Evolutionary conservation across 371 early-diverging fungal genomes (phyloP).

Genomic region (Syncephalis fuscata): DNA sequence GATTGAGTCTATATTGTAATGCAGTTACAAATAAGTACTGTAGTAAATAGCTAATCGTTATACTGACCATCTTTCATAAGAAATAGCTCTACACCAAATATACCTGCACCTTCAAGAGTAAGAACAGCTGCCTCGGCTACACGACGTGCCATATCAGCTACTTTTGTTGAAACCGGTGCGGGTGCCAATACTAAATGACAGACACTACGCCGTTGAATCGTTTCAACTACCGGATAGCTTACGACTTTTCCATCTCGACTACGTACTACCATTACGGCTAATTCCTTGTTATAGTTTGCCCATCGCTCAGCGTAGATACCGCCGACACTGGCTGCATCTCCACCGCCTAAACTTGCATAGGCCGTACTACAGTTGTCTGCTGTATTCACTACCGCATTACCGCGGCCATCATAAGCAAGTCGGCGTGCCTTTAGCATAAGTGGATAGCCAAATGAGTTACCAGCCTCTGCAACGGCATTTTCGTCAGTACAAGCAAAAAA

Average conservation of each 20-base stretch:
- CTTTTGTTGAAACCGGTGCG: conserved; percentile 52
- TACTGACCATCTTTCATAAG: conserved; percentile 53
- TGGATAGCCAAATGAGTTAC: conserved; percentile 64
- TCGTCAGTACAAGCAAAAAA: conserved; percentile 34
- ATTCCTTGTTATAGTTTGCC: conserved; percentile 80
- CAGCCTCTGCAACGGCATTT: conserved; percentile 30
- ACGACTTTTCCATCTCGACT: conserved; percentile 55
- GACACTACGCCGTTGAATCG: conserved; percentile 86
- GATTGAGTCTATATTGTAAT: conserved; percentile 27
- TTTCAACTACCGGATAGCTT: conserved; percentile 88
- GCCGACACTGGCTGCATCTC: conserved; percentile 22
- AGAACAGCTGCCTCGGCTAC: conserved; percentile 78
- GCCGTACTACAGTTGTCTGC: conserved; percentile 45
- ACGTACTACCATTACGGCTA: conserved; percentile 93
- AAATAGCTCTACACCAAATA: conserved; percentile 96
- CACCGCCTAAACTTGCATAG: conserved; percentile 21
- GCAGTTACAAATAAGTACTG: neutral
- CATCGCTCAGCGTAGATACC: conserved; percentile 83
- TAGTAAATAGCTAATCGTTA: conserved; percentile 1
- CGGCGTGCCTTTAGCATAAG: conserved; percentile 87
- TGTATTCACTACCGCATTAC: conserved; percentile 63
- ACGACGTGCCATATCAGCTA: conserved; percentile 42
- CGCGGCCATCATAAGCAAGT: conserved; percentile 91
- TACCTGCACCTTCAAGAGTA: conserved; percentile 69
- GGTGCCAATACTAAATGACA: conserved; percentile 90